Base-by-base conservation (phyloP, 2,329 filamentous ascomycete genomes). In the Pyrenophora tritici-repentis region DNA sequence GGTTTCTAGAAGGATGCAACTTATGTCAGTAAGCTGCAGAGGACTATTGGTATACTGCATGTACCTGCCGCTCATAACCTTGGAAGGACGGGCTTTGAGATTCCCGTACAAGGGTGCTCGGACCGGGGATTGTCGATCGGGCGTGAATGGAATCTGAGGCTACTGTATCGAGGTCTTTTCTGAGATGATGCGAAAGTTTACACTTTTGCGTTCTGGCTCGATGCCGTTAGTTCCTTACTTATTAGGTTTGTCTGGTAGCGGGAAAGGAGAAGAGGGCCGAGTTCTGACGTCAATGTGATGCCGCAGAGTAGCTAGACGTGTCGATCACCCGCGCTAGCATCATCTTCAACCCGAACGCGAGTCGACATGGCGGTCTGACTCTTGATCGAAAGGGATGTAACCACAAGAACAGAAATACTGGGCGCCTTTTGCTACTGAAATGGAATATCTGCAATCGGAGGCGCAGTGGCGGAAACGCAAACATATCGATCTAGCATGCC, bases 241-340 rank as follows among this genome's bases (percentile, higher is more conserved):
- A 18, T 33, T 39, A 31, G 17, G 26, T 16, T 13, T 17, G 35
- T 35, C 1, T 39, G 18, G 26, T 13, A 5, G 35, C 26, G 18
- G 14, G 33, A 39, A 6, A 26, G 35, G 13, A 46, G 13, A 29
- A 46, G 20, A 35, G 17, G 32, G 26, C 12, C 33, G 13, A 24
- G 24, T 10, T 7, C 22, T 13, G 34, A 38, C 42, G 42, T 45
- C 42, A 45, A 29, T 9, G 14, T 7, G 34, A 16, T 38, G 29
- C 36, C 35, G 35, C 35, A n/a, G 36, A 46, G 26, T 20, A n/a
- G 16, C 24, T 39, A 38, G 20, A 26, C n/a, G 37, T 29, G 43
- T n/a, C 16, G 35, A 46, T 46, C 43, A 33, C 18, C 35, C 16
- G 37, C 26, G 35, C 36, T 46, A 46, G 35, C 17, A 20, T 26